These are phyloP conservation scores for Adansonia rubrostipa DNA, from an alignment of 441 rosid genomes.

Conservation along the genomic window DNA sequence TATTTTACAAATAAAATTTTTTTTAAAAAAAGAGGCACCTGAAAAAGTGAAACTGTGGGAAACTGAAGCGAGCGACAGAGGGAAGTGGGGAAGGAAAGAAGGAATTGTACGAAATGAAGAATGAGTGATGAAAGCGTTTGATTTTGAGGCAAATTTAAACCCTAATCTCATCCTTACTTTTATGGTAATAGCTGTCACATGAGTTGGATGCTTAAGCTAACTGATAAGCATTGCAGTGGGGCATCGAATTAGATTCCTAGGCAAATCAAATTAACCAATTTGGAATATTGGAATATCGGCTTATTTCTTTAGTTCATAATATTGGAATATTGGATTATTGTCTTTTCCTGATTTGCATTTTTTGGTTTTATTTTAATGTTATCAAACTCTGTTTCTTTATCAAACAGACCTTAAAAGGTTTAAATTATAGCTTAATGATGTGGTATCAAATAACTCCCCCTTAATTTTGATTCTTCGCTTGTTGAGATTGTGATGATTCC, in stretches of 20 bases:
- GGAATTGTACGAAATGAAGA: slow-evolving; percentile 22
- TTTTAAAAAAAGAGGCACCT: slow-evolving; percentile 22
- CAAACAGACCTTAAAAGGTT: too few relatives aligned
- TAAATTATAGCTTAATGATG: too few relatives aligned
- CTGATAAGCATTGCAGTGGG: not conserved
- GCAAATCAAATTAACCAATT: not conserved
- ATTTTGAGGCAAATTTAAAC: slow-evolving; percentile 11
- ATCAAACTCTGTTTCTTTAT: too few relatives aligned
- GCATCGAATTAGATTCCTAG: slow-evolving; percentile 12
- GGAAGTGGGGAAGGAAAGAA: slow-evolving; percentile 17
- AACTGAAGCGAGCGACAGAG: not conserved
- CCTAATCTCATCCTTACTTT: slow-evolving; percentile 26
- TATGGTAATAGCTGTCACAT: not conserved
- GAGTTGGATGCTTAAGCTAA: not conserved
- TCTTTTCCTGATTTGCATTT: too few relatives aligned
- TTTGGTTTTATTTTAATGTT: too few relatives aligned
- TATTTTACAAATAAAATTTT: too few relatives aligned
- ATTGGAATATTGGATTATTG: not conserved
- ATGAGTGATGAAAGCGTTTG: slow-evolving; percentile 10
- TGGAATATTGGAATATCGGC: slow-evolving; percentile 9
- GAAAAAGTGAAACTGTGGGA: slow-evolving; percentile 14
- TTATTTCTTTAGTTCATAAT: not conserved
- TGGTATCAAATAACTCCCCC: too few relatives aligned
- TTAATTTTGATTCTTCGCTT: not conserved
- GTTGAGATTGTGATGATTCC: not conserved